Evolutionary conservation across 2,329 filamentous ascomycete genomes (phyloP), one percentile per base, ranked within the genome.

Genomic region (Nannizziopsis barbatae): DNA sequence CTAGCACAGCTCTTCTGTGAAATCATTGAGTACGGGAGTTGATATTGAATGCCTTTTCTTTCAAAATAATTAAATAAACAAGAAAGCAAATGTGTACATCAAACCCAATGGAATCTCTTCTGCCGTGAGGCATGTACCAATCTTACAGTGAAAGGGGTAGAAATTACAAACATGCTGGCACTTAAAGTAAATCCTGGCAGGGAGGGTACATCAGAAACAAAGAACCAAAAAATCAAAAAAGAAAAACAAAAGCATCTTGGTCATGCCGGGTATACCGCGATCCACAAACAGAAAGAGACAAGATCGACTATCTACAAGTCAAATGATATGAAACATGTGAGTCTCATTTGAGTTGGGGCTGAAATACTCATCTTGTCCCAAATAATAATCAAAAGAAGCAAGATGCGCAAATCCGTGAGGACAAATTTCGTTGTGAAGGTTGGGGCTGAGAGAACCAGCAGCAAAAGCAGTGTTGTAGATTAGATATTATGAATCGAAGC

Each of bases 71-170:
- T 15, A 35, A 10, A 18, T 10, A 18, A 20, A 11, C 12, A 12
- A 5, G n/a, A 8, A 30, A 7, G 22, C 22, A 27, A 7, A 27
- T 27, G 7, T 27, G 22, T 7, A 3, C 22, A 27, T 27, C 22
- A 27, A 27, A 27, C 7, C 22, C 22, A 27, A 27, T 27, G 22
- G 7, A 27, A 22, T 37, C 33, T 51, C 35, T 50, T 36, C 37
- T 40, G 53, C 53, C 49, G 51, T 55, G 55, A 62, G 57, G 54
- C 58, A 55, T 56, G 59, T 56, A 60, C 56, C 55, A 50, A 55
- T 52, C 51, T 54, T 54, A 48, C 35, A 40, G 17, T 17, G 11
- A 33, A 42, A 43, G 18, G 37, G 17, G 31, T 33, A 39, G 45
- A 18, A 33, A 49, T 18, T 36, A 37, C n/a, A 43, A 47, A 36